These are phyloP conservation scores for Plasmodium cynomolgi DNA, from an alignment of 169 alveolate genomes.

Conservation along the genomic window DNA sequence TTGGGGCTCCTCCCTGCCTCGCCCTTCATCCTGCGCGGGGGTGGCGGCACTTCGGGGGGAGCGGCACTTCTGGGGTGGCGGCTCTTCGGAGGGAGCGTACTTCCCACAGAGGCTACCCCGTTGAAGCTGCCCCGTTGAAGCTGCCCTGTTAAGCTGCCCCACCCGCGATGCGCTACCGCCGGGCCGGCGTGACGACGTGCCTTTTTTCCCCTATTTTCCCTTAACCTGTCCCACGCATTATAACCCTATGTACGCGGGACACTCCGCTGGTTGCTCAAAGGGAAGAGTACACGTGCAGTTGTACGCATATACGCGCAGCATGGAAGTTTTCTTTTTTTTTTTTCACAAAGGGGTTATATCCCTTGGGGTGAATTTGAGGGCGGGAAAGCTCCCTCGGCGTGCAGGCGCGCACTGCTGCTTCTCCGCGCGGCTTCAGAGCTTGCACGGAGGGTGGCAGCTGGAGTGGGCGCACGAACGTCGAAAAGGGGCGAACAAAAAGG, in stretches of 20 bases:
- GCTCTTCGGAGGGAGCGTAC: too few species aligned
- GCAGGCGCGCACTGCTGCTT: not conserved
- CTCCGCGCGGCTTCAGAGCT: too few species aligned
- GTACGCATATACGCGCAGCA: not conserved
- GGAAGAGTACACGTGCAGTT: not conserved
- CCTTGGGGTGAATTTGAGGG: not conserved
- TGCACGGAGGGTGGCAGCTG: not conserved
- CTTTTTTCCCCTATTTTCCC: not conserved
- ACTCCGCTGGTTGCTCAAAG: not conserved
- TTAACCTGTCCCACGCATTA: not conserved
- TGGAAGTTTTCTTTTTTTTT: not conserved
- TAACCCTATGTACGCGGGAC: not conserved
- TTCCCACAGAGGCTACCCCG: not conserved
- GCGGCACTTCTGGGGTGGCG: too few species aligned
- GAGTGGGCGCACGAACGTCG: not conserved
- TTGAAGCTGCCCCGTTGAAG: not conserved
- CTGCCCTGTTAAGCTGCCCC: too few species aligned
- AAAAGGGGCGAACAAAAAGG: too few species aligned
- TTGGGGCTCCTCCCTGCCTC: not conserved
- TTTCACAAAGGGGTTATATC: not conserved
- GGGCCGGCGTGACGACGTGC: not conserved
- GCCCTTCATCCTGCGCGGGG: constrained; percentile 14
- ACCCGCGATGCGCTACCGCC: not conserved
- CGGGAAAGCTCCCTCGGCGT: not conserved
- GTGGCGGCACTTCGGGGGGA: too few species aligned